Base-by-base conservation (phyloP, 345 rosid genomes). In the Geranium rotundifolium region DNA sequence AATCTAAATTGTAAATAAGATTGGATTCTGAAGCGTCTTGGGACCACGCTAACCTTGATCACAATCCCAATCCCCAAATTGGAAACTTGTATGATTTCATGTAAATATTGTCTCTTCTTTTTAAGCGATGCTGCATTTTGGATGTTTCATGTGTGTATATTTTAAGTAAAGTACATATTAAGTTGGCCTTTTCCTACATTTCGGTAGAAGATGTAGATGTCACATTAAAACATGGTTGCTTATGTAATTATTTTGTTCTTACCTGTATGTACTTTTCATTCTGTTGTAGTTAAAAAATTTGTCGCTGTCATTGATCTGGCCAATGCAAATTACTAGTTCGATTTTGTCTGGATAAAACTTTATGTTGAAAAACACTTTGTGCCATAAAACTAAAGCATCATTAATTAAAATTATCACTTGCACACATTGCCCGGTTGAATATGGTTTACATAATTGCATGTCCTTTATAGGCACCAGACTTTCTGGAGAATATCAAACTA, bases 401-500 rank as follows among this genome's bases (percentile, higher is more conserved):
- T 46, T 46, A 2, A 37, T 12, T 12, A 14, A 46, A 46, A 46
- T 46, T 2, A 9, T 10, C 14, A 46, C 41, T 46, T 7, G 16
- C 16, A 46, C 52, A 46, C 12, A 12, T 46, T 7, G 39, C 29
- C 18, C 31, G n/a, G 39, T 63, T 54, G 31, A 55, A 29, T 65
- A 17, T 20, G n/a, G 58, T 29, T 71, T 49, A 17, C 8, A 34
- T 30, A 41, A 29, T 60, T 31, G 57, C 23, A 19, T 63, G 56
- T 64, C 29, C 59, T 68, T 8, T 61, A 2, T 82, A 92, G 98
- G 84, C 72, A 59, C 72, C 83, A 17, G 95, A 87, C 50, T 73
- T 83, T 75, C 60, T 81, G 73, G 96, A 89, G 76, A 79, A 76
- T 59, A 61, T 92, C 58, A 79, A 72, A 55, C 70, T 76, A 46